Conservation (phyloP, 1,284 basidiomycete species). For the Sutorius eximius region DNA sequence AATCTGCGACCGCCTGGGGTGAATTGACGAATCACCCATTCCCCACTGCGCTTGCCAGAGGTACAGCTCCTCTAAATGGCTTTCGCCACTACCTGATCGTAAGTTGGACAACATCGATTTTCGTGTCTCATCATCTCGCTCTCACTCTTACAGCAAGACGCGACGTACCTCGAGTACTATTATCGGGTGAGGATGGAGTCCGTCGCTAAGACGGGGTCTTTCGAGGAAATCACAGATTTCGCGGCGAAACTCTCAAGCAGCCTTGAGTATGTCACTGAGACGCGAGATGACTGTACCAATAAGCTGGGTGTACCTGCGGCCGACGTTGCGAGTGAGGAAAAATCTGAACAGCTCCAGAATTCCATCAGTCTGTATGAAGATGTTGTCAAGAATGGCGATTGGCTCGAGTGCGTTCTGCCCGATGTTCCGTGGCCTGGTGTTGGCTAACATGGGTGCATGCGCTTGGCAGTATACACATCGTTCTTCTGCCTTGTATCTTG, state of each 20-base stretch:
- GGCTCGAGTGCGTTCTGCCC: constrained; percentile 12
- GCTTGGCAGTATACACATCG: constrained; percentile 9
- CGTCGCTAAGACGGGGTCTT: constrained; percentile 1
- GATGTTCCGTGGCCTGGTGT: background rate
- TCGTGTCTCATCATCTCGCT: too few relatives aligned
- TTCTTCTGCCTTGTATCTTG: constrained; percentile 12
- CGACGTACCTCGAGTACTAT: constrained; percentile 8
- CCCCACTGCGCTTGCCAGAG: constrained; percentile 1
- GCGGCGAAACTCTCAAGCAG: background rate
- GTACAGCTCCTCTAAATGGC: background rate
- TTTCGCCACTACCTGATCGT: constrained; percentile 16
- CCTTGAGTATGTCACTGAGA: background rate
- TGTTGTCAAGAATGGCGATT: background rate
- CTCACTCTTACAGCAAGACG: constrained; percentile 8
- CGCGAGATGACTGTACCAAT: background rate
- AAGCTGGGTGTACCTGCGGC: constrained; percentile 5
- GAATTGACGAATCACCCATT: background rate
- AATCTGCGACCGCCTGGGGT: background rate
- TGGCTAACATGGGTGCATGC: background rate
- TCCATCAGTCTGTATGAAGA: background rate
- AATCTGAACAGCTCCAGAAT: background rate
- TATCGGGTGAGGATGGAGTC: constrained; percentile 7
- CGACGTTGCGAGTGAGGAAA: background rate
- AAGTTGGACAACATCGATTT: background rate
- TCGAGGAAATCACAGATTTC: constrained; percentile 4